These are phyloP conservation scores for Taphrina populina DNA, from an alignment of 1,139 yeast genomes.

Conservation along the genomic window DNA sequence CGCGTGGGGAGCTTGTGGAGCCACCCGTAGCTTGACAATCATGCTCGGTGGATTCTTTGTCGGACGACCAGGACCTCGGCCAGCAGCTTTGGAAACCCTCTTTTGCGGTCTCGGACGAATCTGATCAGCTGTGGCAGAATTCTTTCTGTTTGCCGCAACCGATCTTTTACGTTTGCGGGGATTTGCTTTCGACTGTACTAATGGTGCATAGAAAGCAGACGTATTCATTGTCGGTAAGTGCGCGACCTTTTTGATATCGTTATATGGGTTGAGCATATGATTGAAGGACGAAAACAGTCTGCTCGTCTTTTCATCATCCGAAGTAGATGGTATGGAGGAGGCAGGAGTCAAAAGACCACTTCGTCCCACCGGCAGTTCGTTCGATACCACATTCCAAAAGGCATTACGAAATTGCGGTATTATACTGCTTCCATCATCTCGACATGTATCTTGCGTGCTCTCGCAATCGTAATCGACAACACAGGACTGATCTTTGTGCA, in stretches of 20 bases:
- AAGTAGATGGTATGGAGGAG: constrained; percentile 4
- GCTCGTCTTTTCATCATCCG: constrained; percentile 12
- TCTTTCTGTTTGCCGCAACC: no score
- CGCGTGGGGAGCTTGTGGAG: no score
- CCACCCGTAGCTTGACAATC: no score
- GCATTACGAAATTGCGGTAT: constrained; percentile 3
- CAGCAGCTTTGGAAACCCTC: no score
- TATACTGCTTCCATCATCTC: not conserved
- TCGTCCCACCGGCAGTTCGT: not conserved
- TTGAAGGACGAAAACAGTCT: no score
- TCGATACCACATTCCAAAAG: constrained; percentile 10
- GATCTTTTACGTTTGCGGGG: no score
- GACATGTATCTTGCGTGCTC: constrained; percentile 5
- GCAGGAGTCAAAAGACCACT: constrained; percentile 10
- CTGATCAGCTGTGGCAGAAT: no score
- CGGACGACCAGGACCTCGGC: no score
- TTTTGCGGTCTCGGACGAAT: no score
- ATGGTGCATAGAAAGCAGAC: constrained; percentile 6
- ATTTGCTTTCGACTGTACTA: not conserved
- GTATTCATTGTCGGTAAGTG: not conserved
- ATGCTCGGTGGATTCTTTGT: no score
- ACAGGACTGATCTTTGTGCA: constrained; percentile 14
- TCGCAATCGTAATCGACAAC: not conserved
- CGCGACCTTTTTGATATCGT: no score
- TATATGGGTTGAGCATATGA: no score